Conservation (phyloP, 2,329 filamentous ascomycete genomes). For the Penicillium verrucosum region DNA sequence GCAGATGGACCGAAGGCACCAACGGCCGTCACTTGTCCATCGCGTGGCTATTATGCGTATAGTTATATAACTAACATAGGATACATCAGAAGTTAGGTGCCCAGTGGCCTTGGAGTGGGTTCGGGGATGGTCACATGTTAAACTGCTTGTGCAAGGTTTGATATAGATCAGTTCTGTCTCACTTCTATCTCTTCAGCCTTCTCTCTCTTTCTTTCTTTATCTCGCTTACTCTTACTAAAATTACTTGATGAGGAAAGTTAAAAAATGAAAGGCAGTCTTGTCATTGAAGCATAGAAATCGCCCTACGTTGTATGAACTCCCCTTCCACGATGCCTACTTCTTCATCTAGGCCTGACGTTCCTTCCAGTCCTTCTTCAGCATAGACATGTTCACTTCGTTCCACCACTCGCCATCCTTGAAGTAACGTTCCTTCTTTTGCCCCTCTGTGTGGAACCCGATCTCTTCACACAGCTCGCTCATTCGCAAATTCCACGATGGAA, state of each 20-base stretch:
- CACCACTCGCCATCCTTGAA: background rate
- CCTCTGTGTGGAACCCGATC: background rate
- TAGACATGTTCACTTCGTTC: background rate
- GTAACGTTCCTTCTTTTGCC: background rate
- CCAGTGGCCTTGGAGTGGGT: background rate
- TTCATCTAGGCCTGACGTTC: background rate
- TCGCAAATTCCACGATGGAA: background rate
- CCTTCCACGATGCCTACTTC: background rate
- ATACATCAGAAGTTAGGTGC: background rate
- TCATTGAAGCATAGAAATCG: background rate
- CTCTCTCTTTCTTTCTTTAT: background rate
- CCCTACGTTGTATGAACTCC: background rate
- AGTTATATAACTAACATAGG: no score
- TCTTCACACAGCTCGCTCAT: no score
- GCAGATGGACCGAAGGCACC: background rate
- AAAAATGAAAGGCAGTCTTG: background rate
- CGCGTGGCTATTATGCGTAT: constrained; percentile 9
- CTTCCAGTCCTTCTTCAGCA: background rate
- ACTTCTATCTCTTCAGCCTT: background rate
- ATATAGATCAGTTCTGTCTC: background rate
- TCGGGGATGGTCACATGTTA: background rate
- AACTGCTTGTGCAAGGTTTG: background rate
- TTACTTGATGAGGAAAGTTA: background rate
- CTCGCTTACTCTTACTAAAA: background rate
- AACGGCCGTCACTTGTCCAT: constrained; percentile 10